These are phyloP conservation scores for Rosa rugosa DNA, from an alignment of 306 rosid genomes.

Conservation along the genomic window DNA sequence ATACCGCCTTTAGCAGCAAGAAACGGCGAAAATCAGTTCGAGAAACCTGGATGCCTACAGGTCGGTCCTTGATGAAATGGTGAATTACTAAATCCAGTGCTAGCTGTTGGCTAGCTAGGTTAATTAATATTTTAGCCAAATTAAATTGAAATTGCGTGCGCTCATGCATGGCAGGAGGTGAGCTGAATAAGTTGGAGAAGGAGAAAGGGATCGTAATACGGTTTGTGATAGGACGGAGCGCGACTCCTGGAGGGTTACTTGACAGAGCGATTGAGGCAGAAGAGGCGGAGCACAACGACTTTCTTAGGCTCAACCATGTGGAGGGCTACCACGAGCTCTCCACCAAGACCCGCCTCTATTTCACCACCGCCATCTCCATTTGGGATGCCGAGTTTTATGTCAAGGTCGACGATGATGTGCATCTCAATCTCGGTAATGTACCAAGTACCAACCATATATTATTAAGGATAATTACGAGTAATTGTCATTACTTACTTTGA, in stretches of 20 bases:
- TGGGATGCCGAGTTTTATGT: slow-evolving; percentile 91
- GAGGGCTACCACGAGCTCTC: slow-evolving; percentile 89
- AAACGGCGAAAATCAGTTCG: slow-evolving; percentile 72
- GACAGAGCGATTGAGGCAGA: slow-evolving; percentile 77
- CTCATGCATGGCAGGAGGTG: slow-evolving; percentile 37
- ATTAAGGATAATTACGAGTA: not conserved
- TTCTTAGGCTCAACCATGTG: slow-evolving; percentile 66
- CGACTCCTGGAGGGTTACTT: slow-evolving; percentile 53
- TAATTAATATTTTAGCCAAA: not conserved
- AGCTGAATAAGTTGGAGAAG: slow-evolving; percentile 58
- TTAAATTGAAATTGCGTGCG: not conserved
- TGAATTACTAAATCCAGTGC: not conserved
- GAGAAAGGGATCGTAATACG: slow-evolving; percentile 85
- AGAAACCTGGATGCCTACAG: slow-evolving; percentile 82
- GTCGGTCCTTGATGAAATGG: slow-evolving; percentile 15
- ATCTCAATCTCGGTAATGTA: slow-evolving; percentile 62
- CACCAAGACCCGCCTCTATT: slow-evolving; percentile 76
- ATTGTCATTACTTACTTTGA: not conserved
- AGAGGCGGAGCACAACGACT: slow-evolving; percentile 66
- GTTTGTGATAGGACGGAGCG: slow-evolving; percentile 84
- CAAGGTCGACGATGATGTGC: slow-evolving; percentile 89
- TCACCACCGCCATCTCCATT: slow-evolving; percentile 60
- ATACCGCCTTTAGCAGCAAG: slow-evolving; percentile 88
- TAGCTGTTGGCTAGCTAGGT: not conserved
- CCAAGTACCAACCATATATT: too few relatives aligned